Conservation (phyloP, 2,329 filamentous ascomycete species). For the Penicillium sp. region DNA sequence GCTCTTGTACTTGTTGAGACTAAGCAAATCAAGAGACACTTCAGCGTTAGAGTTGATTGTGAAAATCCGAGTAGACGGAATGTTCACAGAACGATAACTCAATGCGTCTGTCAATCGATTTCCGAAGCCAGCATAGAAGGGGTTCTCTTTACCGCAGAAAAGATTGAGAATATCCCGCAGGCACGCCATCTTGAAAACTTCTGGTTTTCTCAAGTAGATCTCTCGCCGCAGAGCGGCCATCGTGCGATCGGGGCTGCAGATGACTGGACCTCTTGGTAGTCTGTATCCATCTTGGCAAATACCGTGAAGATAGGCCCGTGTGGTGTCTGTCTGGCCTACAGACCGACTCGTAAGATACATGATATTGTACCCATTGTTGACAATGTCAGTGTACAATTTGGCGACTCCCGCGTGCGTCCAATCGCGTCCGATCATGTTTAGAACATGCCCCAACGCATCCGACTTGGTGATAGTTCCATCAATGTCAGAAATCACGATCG, state of each 20-base stretch:
- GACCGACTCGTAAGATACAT: constrained; percentile 95
- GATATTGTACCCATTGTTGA: constrained; percentile 95
- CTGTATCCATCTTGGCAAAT: constrained; percentile 84
- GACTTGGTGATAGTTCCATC: constrained; percentile 99
- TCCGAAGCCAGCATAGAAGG: constrained; percentile 96
- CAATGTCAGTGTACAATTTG: constrained; percentile 95
- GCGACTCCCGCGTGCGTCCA: constrained; percentile 98
- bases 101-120: constrained; percentile 95
- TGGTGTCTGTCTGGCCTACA: constrained; percentile 89
- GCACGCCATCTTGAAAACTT: constrained; percentile 99
- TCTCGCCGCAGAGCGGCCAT: constrained; percentile 90
- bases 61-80: constrained; percentile 90
- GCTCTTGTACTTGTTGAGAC: constrained; percentile 90
- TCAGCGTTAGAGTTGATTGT: constrained; percentile 98
- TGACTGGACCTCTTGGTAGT: constrained; percentile 85
- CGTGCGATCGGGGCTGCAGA: constrained; percentile 89
- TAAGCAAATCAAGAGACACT: constrained; percentile 84
- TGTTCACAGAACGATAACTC: constrained; percentile 92
- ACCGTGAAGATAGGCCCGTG: constrained; percentile 82
- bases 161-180: constrained; percentile 88
- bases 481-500: constrained; percentile 97
- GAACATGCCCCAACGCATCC: constrained; percentile 85
- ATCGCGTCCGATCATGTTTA: constrained; percentile 95
- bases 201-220: constrained; percentile 90
- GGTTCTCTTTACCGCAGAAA: constrained; percentile 71